A percentile compares a stretch with the other conserved stretches of the same genome.
These are phyloP conservation scores for Diaporthe capsici DNA, from an alignment of 2,329 filamentous ascomycete species.

Conservation along the genomic window DNA sequence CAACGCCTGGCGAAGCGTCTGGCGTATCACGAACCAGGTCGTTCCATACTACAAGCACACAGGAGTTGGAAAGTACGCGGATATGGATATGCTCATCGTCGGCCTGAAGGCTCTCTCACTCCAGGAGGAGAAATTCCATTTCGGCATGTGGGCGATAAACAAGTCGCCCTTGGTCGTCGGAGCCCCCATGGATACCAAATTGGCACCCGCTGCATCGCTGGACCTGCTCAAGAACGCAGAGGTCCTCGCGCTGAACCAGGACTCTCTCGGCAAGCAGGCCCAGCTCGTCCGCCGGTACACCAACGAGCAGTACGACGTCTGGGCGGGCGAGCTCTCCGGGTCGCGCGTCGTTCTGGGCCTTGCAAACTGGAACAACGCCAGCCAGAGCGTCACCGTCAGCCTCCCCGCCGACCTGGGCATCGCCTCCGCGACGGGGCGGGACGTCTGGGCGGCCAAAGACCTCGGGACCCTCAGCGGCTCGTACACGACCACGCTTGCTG, in stretches of 20 bases:
- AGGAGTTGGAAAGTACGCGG: conserved; percentile 61
- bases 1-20: conserved; percentile 64
- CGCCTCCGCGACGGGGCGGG: conserved; percentile 53
- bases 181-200: conserved; percentile 54
- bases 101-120: conserved; percentile 60
- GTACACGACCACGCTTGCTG: conserved; percentile 51
- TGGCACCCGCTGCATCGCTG: conserved; percentile 57
- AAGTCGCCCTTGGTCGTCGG: conserved; percentile 67
- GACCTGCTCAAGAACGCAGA: conserved; percentile 64
- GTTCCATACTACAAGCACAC: conserved; percentile 62
- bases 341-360: conserved; percentile 59
- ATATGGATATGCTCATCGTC: conserved; percentile 67
- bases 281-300: conserved; percentile 63
- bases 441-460: conserved; percentile 57
- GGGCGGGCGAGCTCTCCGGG: conserved; percentile 62
- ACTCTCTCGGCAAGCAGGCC: conserved; percentile 65
- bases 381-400: conserved; percentile 58
- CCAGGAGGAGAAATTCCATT: conserved; percentile 66
- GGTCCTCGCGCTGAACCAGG: conserved; percentile 71
- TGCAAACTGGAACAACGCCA: conserved; percentile 64
- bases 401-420: conserved; percentile 57
- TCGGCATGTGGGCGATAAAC: conserved; percentile 65
- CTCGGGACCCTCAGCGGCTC: conserved; percentile 50
- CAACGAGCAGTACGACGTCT: conserved; percentile 65
- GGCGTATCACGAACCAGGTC: conserved; percentile 66